Base-by-base conservation (phyloP, 306 rosid genomes). In the Adenanthera pavonina region DNA sequence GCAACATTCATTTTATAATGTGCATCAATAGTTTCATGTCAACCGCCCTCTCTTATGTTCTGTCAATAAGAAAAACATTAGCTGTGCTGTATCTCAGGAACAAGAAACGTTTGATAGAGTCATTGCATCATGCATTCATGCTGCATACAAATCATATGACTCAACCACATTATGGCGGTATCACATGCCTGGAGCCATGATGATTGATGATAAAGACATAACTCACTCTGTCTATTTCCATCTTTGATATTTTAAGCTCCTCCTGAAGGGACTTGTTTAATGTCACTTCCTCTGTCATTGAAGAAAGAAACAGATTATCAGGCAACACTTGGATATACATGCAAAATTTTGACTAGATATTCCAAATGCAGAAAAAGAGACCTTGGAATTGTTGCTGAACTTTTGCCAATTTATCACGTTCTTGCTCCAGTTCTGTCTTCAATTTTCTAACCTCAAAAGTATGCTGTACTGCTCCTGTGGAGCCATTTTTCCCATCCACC, bases 221-320 rank as follows among this genome's bases (percentile, higher is more conserved):
- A 90, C 96, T 90, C 87, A 95, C 99, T 59, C 78, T 89, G 71
- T 93, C 97, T 62, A 82, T 84, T 84, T 92, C 94, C 74, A 79
- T 62, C 73, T 84, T 86, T 68, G 87, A 78, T 52, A 84, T 76
- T 76, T 84, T 88, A 82, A 95, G 91, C 91, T 95, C 98, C 84
- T 86, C 91, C 73, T 85, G 92, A 79, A 89, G 85, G 81, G 88
- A 85, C 84, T 84, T 89, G 75, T 86, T 95, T 87, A 88, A 80
- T 71, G 86, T 89, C 62, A 88, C 91, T 87, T 93, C 98, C 85
- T 91, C 99, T 95, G 89, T 25, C 51, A 81, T 71, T 76, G 80
- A 82, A 75, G 69, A 60, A 82, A 70, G 30, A 25, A 69, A 57
- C 71, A 73, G 5, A 79, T 64, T 44, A 25, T 78, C 72, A 78